Conservation (phyloP, 2,329 filamentous ascomycete species). For the Nakataea oryzae region DNA sequence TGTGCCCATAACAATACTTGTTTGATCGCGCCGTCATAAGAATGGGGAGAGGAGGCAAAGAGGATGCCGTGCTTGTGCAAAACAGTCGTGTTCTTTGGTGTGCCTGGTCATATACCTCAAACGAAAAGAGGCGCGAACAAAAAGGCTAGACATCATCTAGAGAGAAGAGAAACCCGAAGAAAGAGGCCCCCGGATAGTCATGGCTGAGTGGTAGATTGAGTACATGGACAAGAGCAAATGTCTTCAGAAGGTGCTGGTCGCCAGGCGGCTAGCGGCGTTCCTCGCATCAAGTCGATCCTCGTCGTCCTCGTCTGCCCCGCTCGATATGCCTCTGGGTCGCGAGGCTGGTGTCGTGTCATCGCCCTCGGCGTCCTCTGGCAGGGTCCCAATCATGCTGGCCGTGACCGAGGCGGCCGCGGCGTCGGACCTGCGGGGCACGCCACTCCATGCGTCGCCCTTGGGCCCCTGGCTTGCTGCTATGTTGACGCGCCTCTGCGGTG, state of each 20-base stretch:
- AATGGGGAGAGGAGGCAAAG: no score
- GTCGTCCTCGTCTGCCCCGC: slow-evolving; percentile 66
- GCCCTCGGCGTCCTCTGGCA: slow-evolving; percentile 44
- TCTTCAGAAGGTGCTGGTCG: slow-evolving; percentile 83
- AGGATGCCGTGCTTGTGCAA: background rate
- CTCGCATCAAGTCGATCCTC: slow-evolving; percentile 90
- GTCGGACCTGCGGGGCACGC: slow-evolving; percentile 65
- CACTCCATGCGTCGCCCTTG: slow-evolving; percentile 97
- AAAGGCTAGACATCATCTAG: background rate
- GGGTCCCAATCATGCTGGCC: slow-evolving; percentile 26
- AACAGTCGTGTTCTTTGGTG: background rate
- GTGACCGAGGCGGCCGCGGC: slow-evolving; percentile 68
- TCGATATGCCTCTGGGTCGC: slow-evolving; percentile 34
- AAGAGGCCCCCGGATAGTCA: background rate
- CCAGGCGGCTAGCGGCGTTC: slow-evolving; percentile 89
- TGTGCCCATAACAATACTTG: no score
- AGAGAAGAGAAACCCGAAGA: background rate
- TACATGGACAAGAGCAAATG: slow-evolving; percentile 10
- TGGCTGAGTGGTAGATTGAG: background rate
- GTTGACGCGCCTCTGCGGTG: slow-evolving; percentile 58
- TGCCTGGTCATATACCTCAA: background rate
- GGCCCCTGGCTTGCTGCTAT: slow-evolving; percentile 85
- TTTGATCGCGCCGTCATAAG: background rate
- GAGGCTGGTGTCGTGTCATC: slow-evolving; percentile 23
- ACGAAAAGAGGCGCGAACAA: background rate